Evolutionary conservation across 208 protist species (phyloP).

Genomic region (Angomonas deanei): DNA sequence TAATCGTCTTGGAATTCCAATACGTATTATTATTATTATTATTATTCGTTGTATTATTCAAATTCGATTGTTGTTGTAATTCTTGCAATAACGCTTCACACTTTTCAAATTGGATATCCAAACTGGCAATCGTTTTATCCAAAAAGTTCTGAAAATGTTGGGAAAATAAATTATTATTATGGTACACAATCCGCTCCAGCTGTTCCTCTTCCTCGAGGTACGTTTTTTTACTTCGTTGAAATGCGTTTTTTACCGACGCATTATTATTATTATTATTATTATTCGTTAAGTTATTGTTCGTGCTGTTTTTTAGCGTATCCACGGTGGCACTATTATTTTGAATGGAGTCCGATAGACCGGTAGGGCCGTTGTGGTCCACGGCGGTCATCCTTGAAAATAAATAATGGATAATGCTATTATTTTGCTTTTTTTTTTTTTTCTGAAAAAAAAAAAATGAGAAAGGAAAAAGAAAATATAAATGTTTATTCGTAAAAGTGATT

Average conservation of each 20-base stretch:
- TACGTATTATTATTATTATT: conserved; percentile 23
- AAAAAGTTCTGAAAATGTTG: conserved; percentile 73
- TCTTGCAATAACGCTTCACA: conserved; percentile 84
- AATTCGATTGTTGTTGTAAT: conserved; percentile 50
- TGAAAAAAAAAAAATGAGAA: conserved; percentile 17
- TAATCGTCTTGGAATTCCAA: conserved; percentile 12
- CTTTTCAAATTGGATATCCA: conserved; percentile 77
- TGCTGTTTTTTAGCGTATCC: background rate
- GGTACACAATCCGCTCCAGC: conserved; percentile 53
- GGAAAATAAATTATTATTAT: conserved; percentile 40
- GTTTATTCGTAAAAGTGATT: too few species aligned
- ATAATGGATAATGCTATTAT: background rate
- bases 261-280: conserved; percentile 16
- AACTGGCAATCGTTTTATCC: conserved; percentile 67
- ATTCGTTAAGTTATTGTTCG: background rate
- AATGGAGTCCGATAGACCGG: too few species aligned
- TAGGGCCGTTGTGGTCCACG: background rate
- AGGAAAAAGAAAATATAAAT: background rate
- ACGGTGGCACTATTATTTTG: too few species aligned
- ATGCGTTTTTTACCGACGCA: conserved; percentile 45
- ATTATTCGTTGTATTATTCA: background rate
- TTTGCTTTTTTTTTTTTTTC: background rate
- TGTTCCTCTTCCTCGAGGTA: conserved; percentile 84
- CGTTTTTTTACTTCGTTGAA: conserved; percentile 81
- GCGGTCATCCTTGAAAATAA: too few species aligned